phyloP scores from a whole-genome alignment of 2,329 filamentous ascomycete genomes.

The Xylaria sp. region DNA sequence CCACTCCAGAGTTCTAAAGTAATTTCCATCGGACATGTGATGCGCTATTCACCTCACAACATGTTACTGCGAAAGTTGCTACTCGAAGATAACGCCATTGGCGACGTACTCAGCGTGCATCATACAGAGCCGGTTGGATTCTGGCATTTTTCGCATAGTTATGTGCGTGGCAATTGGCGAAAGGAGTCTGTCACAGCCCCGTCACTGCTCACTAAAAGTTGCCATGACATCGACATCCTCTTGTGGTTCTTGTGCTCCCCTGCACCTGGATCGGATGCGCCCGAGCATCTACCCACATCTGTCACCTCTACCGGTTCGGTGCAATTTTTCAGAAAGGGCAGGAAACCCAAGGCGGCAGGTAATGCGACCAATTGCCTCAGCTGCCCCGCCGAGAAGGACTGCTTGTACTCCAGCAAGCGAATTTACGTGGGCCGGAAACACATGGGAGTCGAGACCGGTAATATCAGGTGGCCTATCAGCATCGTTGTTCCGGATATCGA shows the following conservation, averaged over 20 bases:
- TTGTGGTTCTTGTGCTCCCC: slow-evolving; percentile 91
- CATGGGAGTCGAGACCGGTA: slow-evolving; percentile 69
- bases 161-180: slow-evolving; percentile 94
- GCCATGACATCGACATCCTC: slow-evolving; percentile 93
- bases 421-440: slow-evolving; percentile 78
- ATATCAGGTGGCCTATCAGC: slow-evolving; percentile 82
- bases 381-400: slow-evolving; percentile 78
- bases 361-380: slow-evolving; percentile 85
- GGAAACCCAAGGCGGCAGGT: slow-evolving; percentile 81
- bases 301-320: slow-evolving; percentile 81
- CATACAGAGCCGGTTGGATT: slow-evolving; percentile 95
- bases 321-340: slow-evolving; percentile 78
- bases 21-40: slow-evolving; percentile 92
- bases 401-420: slow-evolving; percentile 85
- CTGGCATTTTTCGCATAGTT: slow-evolving; percentile 95
- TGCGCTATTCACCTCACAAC: slow-evolving; percentile 94
- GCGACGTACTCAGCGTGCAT: slow-evolving; percentile 84
- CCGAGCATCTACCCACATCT: slow-evolving; percentile 77
- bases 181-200: slow-evolving; percentile 80
- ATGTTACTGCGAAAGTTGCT: slow-evolving; percentile 82
- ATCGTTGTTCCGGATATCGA: slow-evolving; percentile 95
- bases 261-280: slow-evolving; percentile 54
- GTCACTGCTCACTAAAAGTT: slow-evolving; percentile 91
- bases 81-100: slow-evolving; percentile 78
- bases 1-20: slow-evolving; percentile 56